These are phyloP conservation scores for Podila verticillata DNA, from an alignment of 192 early-diverging fungal genomes.

Conservation along the genomic window DNA sequence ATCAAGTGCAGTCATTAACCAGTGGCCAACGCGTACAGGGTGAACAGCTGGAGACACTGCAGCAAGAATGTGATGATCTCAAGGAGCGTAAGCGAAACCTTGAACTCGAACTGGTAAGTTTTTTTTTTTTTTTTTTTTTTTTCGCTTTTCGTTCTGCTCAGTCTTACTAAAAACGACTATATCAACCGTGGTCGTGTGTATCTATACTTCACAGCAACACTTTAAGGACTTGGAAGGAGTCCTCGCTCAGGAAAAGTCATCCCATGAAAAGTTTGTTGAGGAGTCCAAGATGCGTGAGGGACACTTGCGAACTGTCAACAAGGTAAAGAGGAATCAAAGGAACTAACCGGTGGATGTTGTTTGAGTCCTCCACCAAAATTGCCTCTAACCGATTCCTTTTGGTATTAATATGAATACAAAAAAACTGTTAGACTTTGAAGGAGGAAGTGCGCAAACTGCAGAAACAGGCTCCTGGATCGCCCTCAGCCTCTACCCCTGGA, in stretches of 20 bases:
- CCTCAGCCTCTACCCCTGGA: constrained; percentile 23
- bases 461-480: constrained; percentile 31
- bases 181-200: background rate
- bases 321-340: constrained; percentile 61
- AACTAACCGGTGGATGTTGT: too few species aligned
- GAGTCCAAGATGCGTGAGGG: constrained; percentile 73
- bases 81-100: constrained; percentile 33
- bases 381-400: too few species aligned
- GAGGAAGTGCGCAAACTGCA: constrained; percentile 80
- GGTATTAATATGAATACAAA: too few species aligned
- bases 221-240: constrained; percentile 55
- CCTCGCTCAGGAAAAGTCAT: constrained; percentile 50
- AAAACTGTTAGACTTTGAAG: constrained; percentile 67
- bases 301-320: constrained; percentile 77
- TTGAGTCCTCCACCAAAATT: background rate
- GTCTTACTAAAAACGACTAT: background rate
- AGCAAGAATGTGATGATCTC: constrained; percentile 37
- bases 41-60: constrained; percentile 20
- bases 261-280: constrained; percentile 68
- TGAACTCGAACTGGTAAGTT: constrained; percentile 31
- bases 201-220: constrained; percentile 40
- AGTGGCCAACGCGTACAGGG: constrained; percentile 16
- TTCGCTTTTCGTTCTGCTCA: background rate
- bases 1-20: constrained; percentile 28
- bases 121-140: background rate